A percentile compares a stretch with the other conserved stretches of the same genome.
These are phyloP conservation scores for Suhomyces prunicola DNA, from an alignment of 805 yeast genomes.

Conservation along the genomic window DNA sequence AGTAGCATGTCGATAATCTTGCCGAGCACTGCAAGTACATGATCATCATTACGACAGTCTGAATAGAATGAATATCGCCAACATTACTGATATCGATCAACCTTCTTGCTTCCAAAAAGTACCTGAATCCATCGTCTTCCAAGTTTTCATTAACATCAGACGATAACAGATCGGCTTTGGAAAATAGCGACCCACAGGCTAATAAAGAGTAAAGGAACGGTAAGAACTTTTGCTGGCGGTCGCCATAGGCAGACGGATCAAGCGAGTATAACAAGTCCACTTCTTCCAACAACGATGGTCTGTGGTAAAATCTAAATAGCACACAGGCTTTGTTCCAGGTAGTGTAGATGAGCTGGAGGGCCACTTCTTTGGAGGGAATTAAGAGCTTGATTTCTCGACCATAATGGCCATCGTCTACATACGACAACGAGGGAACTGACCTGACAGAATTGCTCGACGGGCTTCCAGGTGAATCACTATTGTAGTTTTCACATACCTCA, in stretches of 20 bases:
- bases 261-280: conserved; percentile 72
- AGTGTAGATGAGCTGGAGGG: conserved; percentile 64
- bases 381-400: conserved; percentile 58
- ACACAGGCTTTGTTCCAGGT: conserved; percentile 89
- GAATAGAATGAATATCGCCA: conserved; percentile 76
- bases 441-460: neutral
- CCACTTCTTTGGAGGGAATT: conserved; percentile 72
- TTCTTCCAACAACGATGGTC: conserved; percentile 75
- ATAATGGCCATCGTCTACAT: conserved; percentile 21
- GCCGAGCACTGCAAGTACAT: conserved; percentile 87
- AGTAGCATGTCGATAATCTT: conserved; percentile 78
- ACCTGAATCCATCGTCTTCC: conserved; percentile 75
- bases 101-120: conserved; percentile 76
- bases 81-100: conserved; percentile 82
- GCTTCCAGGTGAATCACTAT: neutral
- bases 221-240: conserved; percentile 68
- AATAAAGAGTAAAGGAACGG: conserved; percentile 83
- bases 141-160: conserved; percentile 34
- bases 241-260: conserved; percentile 68
- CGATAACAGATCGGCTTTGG: conserved; percentile 39
- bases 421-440: conserved; percentile 8
- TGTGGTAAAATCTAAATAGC: conserved; percentile 77
- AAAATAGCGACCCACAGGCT: conserved; percentile 83
- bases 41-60: conserved; percentile 82
- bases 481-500: conserved; percentile 15